Conservation (phyloP, 1,139 yeast species). For the Protomyces pachydermus region DNA sequence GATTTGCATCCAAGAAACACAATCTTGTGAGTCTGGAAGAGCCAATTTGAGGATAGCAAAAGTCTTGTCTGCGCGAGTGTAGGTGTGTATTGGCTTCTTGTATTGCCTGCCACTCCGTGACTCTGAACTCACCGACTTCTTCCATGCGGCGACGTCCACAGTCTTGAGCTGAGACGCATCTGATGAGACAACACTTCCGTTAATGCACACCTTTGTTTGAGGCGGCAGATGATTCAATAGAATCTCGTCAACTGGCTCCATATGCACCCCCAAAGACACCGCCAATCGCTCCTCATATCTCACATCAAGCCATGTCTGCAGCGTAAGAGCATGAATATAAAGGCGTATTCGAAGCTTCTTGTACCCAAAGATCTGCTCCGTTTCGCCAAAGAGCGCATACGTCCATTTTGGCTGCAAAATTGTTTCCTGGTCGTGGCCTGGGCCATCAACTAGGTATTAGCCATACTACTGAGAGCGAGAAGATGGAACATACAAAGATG, state of each 20-base stretch:
- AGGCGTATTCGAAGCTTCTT: conserved; percentile 50
- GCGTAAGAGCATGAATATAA: not conserved
- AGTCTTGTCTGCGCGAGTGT: conserved; percentile 41
- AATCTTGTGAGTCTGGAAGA: conserved; percentile 33
- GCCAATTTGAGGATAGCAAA: conserved; percentile 42
- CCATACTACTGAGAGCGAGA: not conserved
- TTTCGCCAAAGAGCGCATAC: conserved; percentile 87
- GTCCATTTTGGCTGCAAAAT: conserved; percentile 62
- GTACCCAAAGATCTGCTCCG: conserved; percentile 84
- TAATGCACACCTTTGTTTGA: conserved; percentile 35
- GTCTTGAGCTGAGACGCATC: conserved; percentile 51
- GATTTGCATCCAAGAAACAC: conserved; percentile 59
- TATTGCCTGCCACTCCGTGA: conserved; percentile 30
- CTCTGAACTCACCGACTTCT: conserved; percentile 42
- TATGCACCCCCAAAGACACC: conserved; percentile 35
- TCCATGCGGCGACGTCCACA: conserved; percentile 56
- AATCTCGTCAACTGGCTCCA: conserved; percentile 45
- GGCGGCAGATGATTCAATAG: conserved; percentile 56
- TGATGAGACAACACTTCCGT: not conserved
- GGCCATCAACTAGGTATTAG: not conserved
- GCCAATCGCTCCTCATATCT: conserved; percentile 52
- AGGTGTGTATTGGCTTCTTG: conserved; percentile 39
- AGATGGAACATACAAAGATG: not conserved
- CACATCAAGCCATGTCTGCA: conserved; percentile 44
- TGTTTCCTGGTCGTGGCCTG: conserved; percentile 23